Base-by-base conservation (phyloP, 2,329 filamentous ascomycete genomes). In the Stachybotrys echinatus region DNA sequence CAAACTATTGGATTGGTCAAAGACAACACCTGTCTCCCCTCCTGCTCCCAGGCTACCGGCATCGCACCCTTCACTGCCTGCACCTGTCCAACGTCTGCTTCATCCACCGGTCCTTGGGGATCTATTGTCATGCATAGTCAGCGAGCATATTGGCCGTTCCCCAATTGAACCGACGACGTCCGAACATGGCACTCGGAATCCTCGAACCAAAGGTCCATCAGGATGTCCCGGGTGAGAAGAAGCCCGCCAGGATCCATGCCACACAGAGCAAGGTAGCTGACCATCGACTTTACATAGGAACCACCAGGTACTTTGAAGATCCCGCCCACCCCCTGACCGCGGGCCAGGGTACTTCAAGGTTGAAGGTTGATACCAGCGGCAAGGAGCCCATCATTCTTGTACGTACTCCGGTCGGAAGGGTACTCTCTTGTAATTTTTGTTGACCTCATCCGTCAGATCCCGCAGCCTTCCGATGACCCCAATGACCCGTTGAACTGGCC, bases 401-500 rank as follows among this genome's bases (percentile, higher is more conserved):
- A 63, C 58, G 67, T 14, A 53, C 40, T 19, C 20, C 43, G 43
- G 42, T 12, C 6, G 34, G 23, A 14, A 14, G 23, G 23, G 42
- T 38, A 21, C n/a, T 10, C 18, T 22, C 21, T 27, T 27, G 19
- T 46, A 23, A 12, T 19, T 20, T 20, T 42, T 23, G 40, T 52
- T 62, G 43, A 61, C 54, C 34, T 31, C 14, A 18, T 42, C 23
- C 27, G 23, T 12, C 50, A 77, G 73, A 72, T 77, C 5, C 92
- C 92, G 5, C 92, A 96, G 63, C 92, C 92, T 3, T 92, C 86
- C 54, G 87, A 95, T 67, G 89, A 95, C 65, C 89, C 89, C 4
- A 92, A 95, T 65, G 92, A 96, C 68, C 92, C 90, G 23, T 75
- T 96, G 55, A 78, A 76, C 64, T 96, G 91, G 92, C 87, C 91